A percentile compares a stretch with the other conserved stretches of the same genome.
Conservation (phyloP, 257 asterid genomes). For the Cinchona pubescens region DNA sequence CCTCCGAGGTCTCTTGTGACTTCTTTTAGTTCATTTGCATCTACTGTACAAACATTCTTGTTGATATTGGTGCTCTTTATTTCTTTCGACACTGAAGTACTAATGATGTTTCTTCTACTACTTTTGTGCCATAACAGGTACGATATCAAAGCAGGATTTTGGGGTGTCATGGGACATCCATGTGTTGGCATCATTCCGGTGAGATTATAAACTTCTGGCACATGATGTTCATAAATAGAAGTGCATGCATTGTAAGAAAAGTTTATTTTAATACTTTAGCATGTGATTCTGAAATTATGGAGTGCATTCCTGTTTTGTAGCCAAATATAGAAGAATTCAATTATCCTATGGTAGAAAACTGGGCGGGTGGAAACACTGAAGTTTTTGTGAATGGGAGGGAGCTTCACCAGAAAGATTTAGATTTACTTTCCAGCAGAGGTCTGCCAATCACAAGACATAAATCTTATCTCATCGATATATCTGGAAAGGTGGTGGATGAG, state of each 20-base stretch:
- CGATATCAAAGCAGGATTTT: constrained; percentile 82
- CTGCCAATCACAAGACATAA: constrained; percentile 59
- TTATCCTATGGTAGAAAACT: constrained; percentile 62
- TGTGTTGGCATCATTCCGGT: constrained; percentile 87
- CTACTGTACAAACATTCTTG: background rate
- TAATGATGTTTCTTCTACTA: background rate
- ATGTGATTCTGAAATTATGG: background rate
- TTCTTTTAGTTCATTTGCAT: background rate
- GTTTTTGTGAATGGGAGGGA: constrained; percentile 86
- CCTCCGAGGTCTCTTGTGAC: background rate
- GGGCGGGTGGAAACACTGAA: constrained; percentile 81
- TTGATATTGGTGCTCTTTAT: background rate
- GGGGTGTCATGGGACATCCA: constrained; percentile 96
- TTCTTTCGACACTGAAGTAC: background rate
- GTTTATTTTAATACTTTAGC: background rate
- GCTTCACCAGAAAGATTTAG: constrained; percentile 78
- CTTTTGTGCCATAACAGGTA: constrained; percentile 52
- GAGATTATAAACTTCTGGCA: constrained; percentile 30
- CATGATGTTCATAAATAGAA: background rate
- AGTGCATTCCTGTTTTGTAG: constrained; percentile 43
- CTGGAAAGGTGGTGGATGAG: constrained; percentile 78
- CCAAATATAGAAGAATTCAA: constrained; percentile 85
- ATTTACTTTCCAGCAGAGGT: constrained; percentile 76
- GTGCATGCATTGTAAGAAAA: background rate
- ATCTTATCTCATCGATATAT: constrained; percentile 67